A percentile compares a stretch with the other conserved stretches of the same genome.
Evolutionary conservation across 768 basidiomycete species (phyloP).

Genomic region (Suillus lakei): DNA sequence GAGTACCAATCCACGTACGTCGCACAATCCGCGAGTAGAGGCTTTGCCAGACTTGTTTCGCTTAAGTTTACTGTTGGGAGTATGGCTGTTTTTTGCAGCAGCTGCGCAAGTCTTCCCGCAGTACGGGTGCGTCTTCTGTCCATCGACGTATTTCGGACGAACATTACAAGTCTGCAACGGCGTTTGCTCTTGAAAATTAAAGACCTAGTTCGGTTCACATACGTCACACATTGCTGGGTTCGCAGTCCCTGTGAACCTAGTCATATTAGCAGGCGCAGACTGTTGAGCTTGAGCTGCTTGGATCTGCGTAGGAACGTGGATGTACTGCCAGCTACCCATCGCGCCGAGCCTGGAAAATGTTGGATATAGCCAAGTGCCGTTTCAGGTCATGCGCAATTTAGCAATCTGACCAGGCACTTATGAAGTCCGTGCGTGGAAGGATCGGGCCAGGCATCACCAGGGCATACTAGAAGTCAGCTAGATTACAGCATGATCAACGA

Average conservation of each 20-base stretch:
- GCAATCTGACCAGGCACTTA: too few relatives aligned
- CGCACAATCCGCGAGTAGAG: conserved; percentile 50
- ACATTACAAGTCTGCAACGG: conserved; percentile 53
- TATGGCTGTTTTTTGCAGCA: conserved; percentile 17
- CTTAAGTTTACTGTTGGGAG: conserved; percentile 26
- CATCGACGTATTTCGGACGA: conserved; percentile 61
- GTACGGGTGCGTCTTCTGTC: conserved; percentile 57
- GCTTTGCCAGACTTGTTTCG: conserved; percentile 31
- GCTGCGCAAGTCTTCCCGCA: conserved; percentile 64
- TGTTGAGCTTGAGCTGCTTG: conserved; percentile 29
- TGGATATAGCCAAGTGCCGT: too few relatives aligned
- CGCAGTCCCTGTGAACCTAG: conserved; percentile 21
- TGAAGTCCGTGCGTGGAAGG: too few relatives aligned
- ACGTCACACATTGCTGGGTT: conserved; percentile 56
- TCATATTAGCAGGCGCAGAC: conserved; percentile 17
- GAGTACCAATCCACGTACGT: conserved; percentile 42
- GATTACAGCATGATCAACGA: too few relatives aligned
- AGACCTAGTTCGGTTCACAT: conserved; percentile 23
- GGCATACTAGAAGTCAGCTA: too few relatives aligned
- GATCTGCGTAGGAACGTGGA: conserved; percentile 34
- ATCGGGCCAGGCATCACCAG: too few relatives aligned
- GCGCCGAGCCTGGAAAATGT: conserved; percentile 41
- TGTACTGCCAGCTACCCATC: conserved; percentile 40
- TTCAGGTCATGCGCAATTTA: too few relatives aligned
- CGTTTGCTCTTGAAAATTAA: conserved; percentile 9